Base-by-base conservation (phyloP, 2,329 filamentous ascomycete species). In the Arthrinium phaeospermum region DNA sequence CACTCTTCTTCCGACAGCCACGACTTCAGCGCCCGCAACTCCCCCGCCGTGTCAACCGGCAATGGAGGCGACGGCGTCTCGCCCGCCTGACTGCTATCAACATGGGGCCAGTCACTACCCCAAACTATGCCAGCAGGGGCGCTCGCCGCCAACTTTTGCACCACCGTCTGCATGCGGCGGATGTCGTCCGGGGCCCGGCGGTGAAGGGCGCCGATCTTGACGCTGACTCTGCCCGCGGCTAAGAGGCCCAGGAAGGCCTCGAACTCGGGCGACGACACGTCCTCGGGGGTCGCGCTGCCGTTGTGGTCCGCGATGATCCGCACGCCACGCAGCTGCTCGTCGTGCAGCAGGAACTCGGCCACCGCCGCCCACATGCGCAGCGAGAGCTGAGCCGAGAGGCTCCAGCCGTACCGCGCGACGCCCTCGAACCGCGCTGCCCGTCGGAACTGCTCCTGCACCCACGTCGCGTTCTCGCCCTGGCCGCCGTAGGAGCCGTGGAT, bases 311-410 rank as follows among this genome's bases (percentile, higher is more conserved):
- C 67, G 13, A 68, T 47, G 44, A 68, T 47, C 16, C 44, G 67
- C 22, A 68, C 67, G 12, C 3, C 14, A 7, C 24, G 8, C 37
- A 68, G 67, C 67, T 30, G 16, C 19, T 49, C 67, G 24, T 68
- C 24, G 19, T 46, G 44, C 8, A 49, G 24, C 44, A 47, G 16
- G 12, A 49, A 46, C 13, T 49, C 67, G 67, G 67, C 67, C 22
- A 49, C 8, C 44, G 27, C 67, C 24, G 67, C 67, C 67, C 67
- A 68, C 67, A 68, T 49, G 46, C 44, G 44, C 67, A 49, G 41
- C n/a, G 67, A 24, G 10, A 68, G 67, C 67, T 68, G 67, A 19
- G 45, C 67, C 44, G 67, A 68, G 67, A 68, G 67, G 67, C 67
- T 68, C 67, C 67, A 68, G 16, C 67, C 67, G 41, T 47, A 47